Evolutionary conservation across 305 asterid species (phyloP).

Genomic region (Plantago coronopus): DNA sequence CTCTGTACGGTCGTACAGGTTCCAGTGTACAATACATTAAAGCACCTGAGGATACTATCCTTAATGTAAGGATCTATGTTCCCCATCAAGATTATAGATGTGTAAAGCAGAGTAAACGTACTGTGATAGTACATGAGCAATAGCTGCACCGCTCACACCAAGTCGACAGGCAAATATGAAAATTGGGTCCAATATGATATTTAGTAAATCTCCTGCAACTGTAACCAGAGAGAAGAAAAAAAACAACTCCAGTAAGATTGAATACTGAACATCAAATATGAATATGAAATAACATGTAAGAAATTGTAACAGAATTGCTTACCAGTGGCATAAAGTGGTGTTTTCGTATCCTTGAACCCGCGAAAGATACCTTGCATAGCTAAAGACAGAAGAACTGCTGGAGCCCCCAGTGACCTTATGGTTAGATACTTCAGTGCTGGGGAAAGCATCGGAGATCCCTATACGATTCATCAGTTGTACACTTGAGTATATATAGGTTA

Average conservation of each 20-base stretch:
- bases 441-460: conserved; percentile 82
- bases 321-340: conserved; percentile 88
- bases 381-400: conserved; percentile 86
- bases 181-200: conserved; percentile 80
- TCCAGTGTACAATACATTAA: too few species aligned
- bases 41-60: too few species aligned
- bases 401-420: conserved; percentile 80
- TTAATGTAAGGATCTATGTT: too few species aligned
- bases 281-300: background rate
- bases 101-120: conserved; percentile 31
- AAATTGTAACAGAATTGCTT: conserved; percentile 6
- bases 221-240: conserved; percentile 11
- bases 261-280: too few species aligned
- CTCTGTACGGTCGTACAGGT: too few species aligned
- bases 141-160: conserved; percentile 96
- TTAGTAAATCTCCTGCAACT: conserved; percentile 76
- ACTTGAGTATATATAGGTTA: background rate
- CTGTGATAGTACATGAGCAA: conserved; percentile 96
- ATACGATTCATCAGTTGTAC: background rate
- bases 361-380: conserved; percentile 93
- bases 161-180: conserved; percentile 60
- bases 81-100: background rate
- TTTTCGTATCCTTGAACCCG: conserved; percentile 79
- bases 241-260: background rate
- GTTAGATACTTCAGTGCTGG: conserved; percentile 69